These are phyloP conservation scores for Phlyctochytrium arcticum DNA, from an alignment of 192 early-diverging fungal species.

Conservation along the genomic window DNA sequence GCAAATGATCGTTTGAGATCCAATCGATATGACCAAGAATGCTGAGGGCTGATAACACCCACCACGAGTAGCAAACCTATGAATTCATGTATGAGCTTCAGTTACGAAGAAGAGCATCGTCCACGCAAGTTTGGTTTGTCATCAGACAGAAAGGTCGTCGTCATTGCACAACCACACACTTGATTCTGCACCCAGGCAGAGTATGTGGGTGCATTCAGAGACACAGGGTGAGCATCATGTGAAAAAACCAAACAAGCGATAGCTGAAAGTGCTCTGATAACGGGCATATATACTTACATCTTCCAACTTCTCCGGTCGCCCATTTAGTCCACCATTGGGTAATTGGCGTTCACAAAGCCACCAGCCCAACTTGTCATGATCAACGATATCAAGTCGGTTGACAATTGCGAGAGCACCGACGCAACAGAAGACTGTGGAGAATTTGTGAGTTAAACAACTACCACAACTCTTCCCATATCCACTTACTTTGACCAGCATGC, in stretches of 20 bases:
- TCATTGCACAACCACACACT: too few species aligned
- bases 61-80: slow-evolving; percentile 96
- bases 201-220: too few species aligned
- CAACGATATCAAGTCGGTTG: slow-evolving; percentile 71
- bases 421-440: slow-evolving; percentile 75
- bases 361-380: slow-evolving; percentile 77
- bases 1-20: slow-evolving; percentile 75
- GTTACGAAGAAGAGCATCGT: too few species aligned
- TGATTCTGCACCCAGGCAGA: too few species aligned
- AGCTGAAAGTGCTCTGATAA: too few species aligned
- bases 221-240: not conserved
- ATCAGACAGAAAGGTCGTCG: too few species aligned
- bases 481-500: slow-evolving; percentile 76
- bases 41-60: slow-evolving; percentile 85
- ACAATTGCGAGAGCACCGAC: slow-evolving; percentile 84
- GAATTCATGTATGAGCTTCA: too few species aligned
- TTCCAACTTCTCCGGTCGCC: slow-evolving; percentile 91
- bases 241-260: not conserved
- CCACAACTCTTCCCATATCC: too few species aligned
- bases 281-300: slow-evolving; percentile 82
- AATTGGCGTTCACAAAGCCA: slow-evolving; percentile 96
- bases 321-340: slow-evolving; percentile 88
- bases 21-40: slow-evolving; percentile 79
- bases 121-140: too few species aligned
- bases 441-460: not conserved